Evolutionary conservation across 768 basidiomycete species (phyloP).

Genomic region (Cytidiella melzeri): DNA sequence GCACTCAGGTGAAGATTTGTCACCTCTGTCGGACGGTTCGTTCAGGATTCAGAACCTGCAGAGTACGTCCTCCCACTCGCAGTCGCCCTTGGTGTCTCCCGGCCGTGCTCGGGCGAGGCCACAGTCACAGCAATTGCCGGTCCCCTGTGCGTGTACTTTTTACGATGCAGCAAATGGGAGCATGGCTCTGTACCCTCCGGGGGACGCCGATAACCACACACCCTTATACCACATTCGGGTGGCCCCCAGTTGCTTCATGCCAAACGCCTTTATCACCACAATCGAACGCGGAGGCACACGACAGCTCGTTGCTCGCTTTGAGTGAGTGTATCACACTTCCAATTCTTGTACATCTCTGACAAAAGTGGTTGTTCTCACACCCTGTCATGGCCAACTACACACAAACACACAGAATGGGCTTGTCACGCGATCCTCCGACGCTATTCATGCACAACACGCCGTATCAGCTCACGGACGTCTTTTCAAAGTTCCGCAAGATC

Average conservation of each 20-base stretch:
- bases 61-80: not conserved
- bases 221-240: slow-evolving; percentile 10
- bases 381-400: no score
- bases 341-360: no score
- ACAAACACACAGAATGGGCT: slow-evolving; percentile 11
- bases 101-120: no score
- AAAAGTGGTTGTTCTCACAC: no score
- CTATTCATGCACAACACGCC: slow-evolving; percentile 7
- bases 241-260: slow-evolving; percentile 10
- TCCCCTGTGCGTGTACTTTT: slow-evolving; percentile 4
- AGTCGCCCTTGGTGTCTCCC: not conserved
- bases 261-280: slow-evolving; percentile 9
- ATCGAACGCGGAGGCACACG: slow-evolving; percentile 1
- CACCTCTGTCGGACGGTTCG: not conserved
- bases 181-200: slow-evolving; percentile 8
- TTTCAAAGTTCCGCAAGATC: slow-evolving; percentile 10
- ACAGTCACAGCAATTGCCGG: not conserved
- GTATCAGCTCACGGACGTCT: slow-evolving; percentile 8
- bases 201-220: not conserved
- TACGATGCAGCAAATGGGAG: not conserved
- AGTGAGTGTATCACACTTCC: no score
- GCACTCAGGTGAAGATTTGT: no score
- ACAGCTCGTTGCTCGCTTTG: slow-evolving; percentile 7
- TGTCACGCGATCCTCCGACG: slow-evolving; percentile 8
- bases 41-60: no score